Evolutionary conservation across 768 basidiomycete genomes (phyloP), one percentile per base, ranked within the genome.

Genomic region (Trametes cinnabarina): DNA sequence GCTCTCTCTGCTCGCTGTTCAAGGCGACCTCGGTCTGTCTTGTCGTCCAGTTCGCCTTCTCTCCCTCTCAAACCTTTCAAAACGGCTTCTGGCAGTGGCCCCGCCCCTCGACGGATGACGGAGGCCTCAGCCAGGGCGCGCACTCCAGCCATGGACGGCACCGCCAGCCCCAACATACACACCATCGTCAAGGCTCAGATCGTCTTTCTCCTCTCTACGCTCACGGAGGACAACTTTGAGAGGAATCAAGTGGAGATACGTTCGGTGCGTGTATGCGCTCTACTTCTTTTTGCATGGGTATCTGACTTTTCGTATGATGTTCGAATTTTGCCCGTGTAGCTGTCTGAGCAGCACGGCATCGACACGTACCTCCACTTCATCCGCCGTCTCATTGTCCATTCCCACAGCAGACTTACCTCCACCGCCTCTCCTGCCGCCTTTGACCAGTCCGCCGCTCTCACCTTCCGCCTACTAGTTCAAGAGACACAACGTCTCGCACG

Each of bases 351-450:
- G 69, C 94, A 98, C 82, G 94, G 95, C 57, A 82, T 94, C 67
- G 95, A 97, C 75, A 97, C 94, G 57, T 97, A 98, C 76, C 83
- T 94, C 62, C 95, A 99, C 75, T 97, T 97, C 78, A 92, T 99
- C 65, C 92, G 95, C 61, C 89, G 96, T 62, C 88, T 97, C 73
- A 92, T 98, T 69, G 85, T 89, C 51, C 90, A 93, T 65, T 92
- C 92, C 22, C 87, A 90, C 74, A 77, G 83, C 48, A 83, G 90
- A 59, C 80, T 90, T 42, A 71, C 82, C 22, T 78, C 85, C 22
- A 74, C 82, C 30, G 76, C 81, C 51, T 77, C 82, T n/a, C 79
- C 84, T 23, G 76, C 88, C 49, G 76, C 83, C 1, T 86, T 87
- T 62, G 90, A 91, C 68, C 74, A 87, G n/a, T 89, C 89, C 26